Evolutionary conservation across 257 asterid genomes (phyloP).

Genomic region (Marsdenia floribunda): DNA sequence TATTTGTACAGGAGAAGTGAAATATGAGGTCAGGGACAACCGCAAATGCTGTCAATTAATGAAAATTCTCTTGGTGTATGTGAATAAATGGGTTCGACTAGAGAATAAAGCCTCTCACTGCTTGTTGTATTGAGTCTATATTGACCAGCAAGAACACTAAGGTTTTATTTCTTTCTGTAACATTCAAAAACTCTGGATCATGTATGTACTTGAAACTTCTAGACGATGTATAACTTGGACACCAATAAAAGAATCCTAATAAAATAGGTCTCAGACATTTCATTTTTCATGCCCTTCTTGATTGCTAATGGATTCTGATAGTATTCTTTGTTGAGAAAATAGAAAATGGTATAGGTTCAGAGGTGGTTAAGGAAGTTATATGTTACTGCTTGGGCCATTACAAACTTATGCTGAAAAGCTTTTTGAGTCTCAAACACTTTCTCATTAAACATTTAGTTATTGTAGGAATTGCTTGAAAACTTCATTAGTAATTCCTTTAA

Average conservation of each 20-base stretch:
- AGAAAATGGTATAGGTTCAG: neutral
- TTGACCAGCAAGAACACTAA: neutral
- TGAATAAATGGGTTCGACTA: neutral
- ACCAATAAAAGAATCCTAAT: neutral
- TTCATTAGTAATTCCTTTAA: neutral
- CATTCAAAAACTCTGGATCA: neutral
- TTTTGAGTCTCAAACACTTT: neutral
- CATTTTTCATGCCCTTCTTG: neutral
- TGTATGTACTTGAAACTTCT: neutral
- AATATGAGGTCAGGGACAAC: neutral
- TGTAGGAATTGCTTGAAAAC: neutral
- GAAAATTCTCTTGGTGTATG: neutral
- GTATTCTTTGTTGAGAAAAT: neutral
- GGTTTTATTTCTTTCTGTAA: neutral
- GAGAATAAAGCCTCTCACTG: neutral
- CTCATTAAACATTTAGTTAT: neutral
- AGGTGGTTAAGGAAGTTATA: neutral
- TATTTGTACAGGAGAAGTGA: conserved; percentile 9
- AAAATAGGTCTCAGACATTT: neutral
- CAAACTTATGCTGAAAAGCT: neutral
- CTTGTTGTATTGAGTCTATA: neutral
- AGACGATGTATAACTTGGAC: no score
- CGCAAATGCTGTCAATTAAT: neutral
- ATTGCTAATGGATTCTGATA: neutral
- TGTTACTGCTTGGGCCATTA: neutral